Conservation (phyloP, 78 protist genomes). For the Polysphondylium violaceum region DNA sequence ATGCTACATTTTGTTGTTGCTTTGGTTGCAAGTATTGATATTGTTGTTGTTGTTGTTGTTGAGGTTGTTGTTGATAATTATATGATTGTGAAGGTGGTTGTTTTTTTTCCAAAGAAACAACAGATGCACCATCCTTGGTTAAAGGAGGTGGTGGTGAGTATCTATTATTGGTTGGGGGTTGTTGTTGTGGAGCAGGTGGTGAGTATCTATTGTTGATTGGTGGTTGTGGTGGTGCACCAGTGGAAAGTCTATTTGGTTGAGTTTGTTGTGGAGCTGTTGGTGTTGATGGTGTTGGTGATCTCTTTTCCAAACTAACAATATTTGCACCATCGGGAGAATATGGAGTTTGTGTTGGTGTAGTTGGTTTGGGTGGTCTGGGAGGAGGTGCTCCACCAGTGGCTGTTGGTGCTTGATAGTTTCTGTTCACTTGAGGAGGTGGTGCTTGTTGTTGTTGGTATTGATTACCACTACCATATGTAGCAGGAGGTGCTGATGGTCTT, state of each 20-base stretch:
- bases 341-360: neutral
- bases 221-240: neutral
- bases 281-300: neutral
- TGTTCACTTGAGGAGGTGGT: too few species aligned
- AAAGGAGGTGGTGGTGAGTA: neutral
- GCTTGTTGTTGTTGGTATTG: neutral
- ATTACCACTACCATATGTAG: neutral
- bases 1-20: conserved; percentile 11
- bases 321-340: neutral
- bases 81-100: conserved; percentile 1
- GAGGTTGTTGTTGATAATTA: neutral
- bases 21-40: neutral
- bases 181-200: neutral
- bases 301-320: neutral
- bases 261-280: neutral
- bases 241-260: neutral
- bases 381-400: too few species aligned
- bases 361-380: neutral
- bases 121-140: neutral
- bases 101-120: neutral
- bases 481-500: conserved; percentile 23
- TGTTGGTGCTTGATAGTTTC: neutral
- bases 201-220: neutral
- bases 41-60: neutral
- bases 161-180: neutral